Percentiles rank a stretch among this genome's conserved stretches.
These are phyloP conservation scores for Cladosporium cucumerinum DNA, from an alignment of 2,329 filamentous ascomycete genomes.

Conservation along the genomic window DNA sequence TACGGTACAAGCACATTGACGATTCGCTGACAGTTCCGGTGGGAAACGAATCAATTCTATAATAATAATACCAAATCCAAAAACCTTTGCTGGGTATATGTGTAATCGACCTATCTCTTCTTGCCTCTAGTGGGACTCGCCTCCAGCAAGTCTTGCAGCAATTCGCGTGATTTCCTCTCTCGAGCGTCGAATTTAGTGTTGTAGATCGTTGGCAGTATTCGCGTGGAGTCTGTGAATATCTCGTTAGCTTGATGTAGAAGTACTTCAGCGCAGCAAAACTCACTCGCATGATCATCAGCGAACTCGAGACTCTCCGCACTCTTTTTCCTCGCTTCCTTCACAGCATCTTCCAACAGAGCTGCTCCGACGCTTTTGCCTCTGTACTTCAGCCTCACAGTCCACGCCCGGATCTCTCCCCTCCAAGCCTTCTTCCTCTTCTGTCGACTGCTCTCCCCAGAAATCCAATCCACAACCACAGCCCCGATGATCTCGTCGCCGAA, in stretches of 20 bases:
- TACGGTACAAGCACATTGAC: conserved; percentile 20
- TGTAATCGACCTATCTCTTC: conserved; percentile 21
- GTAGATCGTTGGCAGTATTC: conserved; percentile 61
- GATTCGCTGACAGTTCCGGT: not conserved
- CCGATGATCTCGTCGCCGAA: conserved; percentile 69
- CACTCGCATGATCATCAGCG: conserved; percentile 74
- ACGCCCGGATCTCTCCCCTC: conserved; percentile 71
- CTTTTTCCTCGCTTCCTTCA: conserved; percentile 63
- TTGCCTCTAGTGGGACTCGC: conserved; percentile 28
- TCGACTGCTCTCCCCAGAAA: conserved; percentile 42
- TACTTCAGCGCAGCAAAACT: conserved; percentile 23
- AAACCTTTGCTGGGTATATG: conserved; percentile 11
- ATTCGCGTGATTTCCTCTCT: conserved; percentile 53
- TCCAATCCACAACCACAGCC: conserved; percentile 65
- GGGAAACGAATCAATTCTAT: not conserved
- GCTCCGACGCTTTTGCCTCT: conserved; percentile 68
- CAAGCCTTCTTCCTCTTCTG: conserved; percentile 54
- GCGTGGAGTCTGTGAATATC: conserved; percentile 42
- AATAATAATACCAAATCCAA: not conserved
- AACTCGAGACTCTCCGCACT: conserved; percentile 71
- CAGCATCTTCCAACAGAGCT: conserved; percentile 69
- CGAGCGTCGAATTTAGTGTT: conserved; percentile 58
- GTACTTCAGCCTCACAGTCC: conserved; percentile 71
- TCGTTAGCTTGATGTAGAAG: conserved; percentile 2
- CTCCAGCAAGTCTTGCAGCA: conserved; percentile 37